These are phyloP conservation scores for Cicer bijugum DNA, from an alignment of 306 rosid genomes.

Conservation along the genomic window DNA sequence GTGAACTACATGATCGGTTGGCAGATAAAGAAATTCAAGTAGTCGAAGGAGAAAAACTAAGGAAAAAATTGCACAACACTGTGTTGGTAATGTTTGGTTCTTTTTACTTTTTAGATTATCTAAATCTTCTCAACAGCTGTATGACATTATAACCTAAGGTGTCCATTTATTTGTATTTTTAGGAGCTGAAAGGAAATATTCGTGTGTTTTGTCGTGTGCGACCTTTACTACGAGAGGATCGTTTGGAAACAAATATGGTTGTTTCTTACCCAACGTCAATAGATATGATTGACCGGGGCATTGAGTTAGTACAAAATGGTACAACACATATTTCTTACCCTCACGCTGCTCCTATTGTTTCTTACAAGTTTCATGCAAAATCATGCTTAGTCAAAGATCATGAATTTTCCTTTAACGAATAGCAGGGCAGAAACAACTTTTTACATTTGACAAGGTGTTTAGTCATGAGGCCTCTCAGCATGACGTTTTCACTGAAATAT, in stretches of 20 bases:
- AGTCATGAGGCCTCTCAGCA: constrained; percentile 79
- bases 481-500: constrained; percentile 84
- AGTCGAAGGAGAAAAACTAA: constrained; percentile 75
- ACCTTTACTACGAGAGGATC: constrained; percentile 84
- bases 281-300: constrained; percentile 79
- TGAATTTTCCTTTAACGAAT: constrained; percentile 35
- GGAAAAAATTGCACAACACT: constrained; percentile 89
- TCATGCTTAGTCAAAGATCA: not conserved
- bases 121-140: not conserved
- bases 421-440: constrained; percentile 80
- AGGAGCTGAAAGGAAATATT: constrained; percentile 96
- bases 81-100: constrained; percentile 63
- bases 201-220: constrained; percentile 96
- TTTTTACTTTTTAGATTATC: not conserved
- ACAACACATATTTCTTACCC: constrained; percentile 13
- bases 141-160: not conserved
- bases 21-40: constrained; percentile 71
- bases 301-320: constrained; percentile 81
- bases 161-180: constrained; percentile 11
- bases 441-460: constrained; percentile 95
- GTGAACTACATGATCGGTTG: constrained; percentile 49
- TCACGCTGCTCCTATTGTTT: not conserved
- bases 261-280: constrained; percentile 80
- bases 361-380: not conserved
- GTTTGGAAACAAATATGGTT: constrained; percentile 61